Evolutionary conservation across 805 yeast genomes (phyloP), one percentile per base, ranked within the genome.

Genomic region (Schwanniomyces vanrijiae): DNA sequence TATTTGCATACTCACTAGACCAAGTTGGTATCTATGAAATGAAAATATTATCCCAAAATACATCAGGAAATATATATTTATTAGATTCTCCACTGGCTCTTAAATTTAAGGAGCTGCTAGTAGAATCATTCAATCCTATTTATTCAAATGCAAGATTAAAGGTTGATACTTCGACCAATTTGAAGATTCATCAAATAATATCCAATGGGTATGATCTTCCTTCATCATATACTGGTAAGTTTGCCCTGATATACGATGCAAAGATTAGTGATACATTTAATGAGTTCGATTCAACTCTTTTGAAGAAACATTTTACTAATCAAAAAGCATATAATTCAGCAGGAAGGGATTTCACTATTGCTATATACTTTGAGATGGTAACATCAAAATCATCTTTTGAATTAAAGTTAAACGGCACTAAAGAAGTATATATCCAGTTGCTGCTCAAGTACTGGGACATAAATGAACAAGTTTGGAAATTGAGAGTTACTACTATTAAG

Each of bases 11-110:
- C 1, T 66, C 74, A 1, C 53, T 65, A 14, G 77, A 74, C 45
- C 78, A 75, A 50, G 67, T 64, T 1, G 79, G 79, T 1, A 41
- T 71, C 9, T 71, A 68, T 49, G 79, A 75, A 47, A 71, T 73
- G 77, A 68, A 62, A 44, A 42, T 61, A 1, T 50, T 74, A 46
- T 58, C 62, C 3, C 56, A 50, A 46, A 56, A 54, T 10, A 63
- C 77, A 4, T 63, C 66, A 48, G 78, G 79, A 0, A 46, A 46
- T 5, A 47, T 73, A 4, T 53, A 54, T 18, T 44, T 71, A 25
- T 52, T 50, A 26, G 75, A 67, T 20, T 55, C 67, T 4, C 73
- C 70, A 43, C 41, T 45, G 6, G 55, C 61, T 1, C 41, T 45
- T 6, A 60, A 61, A 24, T 66, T 72, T 40, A 40, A 46, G 14